Percentiles rank a stretch among this genome's conserved stretches.
Evolutionary conservation across 352 stramenopile species (phyloP).

Genomic region (Pythium graminicola): DNA sequence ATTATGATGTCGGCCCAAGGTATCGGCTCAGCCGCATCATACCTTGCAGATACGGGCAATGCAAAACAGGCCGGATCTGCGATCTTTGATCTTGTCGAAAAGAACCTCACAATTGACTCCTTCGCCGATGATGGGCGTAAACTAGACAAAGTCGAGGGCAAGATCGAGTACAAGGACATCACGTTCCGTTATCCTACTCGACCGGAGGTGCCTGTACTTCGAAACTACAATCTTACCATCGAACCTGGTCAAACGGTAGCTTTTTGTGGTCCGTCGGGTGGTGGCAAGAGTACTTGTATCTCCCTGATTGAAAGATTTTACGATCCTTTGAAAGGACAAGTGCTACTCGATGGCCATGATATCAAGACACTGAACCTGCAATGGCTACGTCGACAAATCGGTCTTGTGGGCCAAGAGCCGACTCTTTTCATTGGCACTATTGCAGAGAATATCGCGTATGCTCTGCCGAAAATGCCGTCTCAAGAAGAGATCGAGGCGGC

Average conservation of each 20-base stretch:
- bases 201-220: conserved; percentile 61
- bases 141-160: conserved; percentile 22
- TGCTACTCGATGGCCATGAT: conserved; percentile 77
- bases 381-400: conserved; percentile 55
- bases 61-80: conserved; percentile 46
- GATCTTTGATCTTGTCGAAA: conserved; percentile 34
- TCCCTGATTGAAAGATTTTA: conserved; percentile 59
- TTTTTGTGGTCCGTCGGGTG: conserved; percentile 24
- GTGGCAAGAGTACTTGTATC: conserved; percentile 25
- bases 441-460: conserved; percentile 60
- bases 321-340: conserved; percentile 39
- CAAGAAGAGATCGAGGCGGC: conserved; percentile 77
- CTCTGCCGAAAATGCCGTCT: conserved; percentile 31
- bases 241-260: conserved; percentile 58
- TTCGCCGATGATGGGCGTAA: conserved; percentile 24
- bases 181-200: conserved; percentile 73
- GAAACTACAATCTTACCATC: conserved; percentile 78
- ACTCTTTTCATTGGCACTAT: conserved; percentile 59
- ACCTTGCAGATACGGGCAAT: conserved; percentile 48
- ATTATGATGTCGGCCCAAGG: conserved; percentile 37
- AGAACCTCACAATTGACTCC: conserved; percentile 33
- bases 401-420: conserved; percentile 40
- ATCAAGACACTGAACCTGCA: conserved; percentile 60
- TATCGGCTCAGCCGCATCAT: conserved; percentile 23
- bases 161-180: conserved; percentile 57